Evolutionary conservation across 106 monocot genomes (phyloP), one percentile per base, ranked within the genome.

Genomic region (Dendrobium huoshanense): DNA sequence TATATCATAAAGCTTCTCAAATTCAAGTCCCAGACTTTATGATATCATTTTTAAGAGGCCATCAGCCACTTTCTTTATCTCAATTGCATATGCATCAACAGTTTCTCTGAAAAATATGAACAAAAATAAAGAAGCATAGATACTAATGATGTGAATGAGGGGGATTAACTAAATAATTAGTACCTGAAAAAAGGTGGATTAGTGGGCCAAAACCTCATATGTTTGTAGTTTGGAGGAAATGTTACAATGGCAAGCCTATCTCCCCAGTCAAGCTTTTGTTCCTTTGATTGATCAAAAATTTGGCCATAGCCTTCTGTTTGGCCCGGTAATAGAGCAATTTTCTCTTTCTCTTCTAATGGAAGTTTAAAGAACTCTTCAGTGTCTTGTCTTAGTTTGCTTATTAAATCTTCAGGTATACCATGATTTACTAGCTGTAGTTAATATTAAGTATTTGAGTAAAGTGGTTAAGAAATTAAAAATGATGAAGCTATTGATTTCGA

Each of bases 241-340:
- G 86, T 68, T 4, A 25, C 77, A 40, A 84, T 70, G 81, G 15
- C 75, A 75, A 89, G 70, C 27, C 78, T 70, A n/a, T 89, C 88
- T 29, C 81, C 77, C 88, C 88, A 89, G 45, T 89, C 88, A 17
- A 88, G 75, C 65, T 83, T 88, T 59, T 88, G 88, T 10, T 83
- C 85, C 29, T 80, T 33, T 13, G 83, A 86, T 2, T 80, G 64
- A 29, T 86, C 78, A 67, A 86, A 83, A 2, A 43, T 13, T 25
- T 88, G 85, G 64, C 85, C 88, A 75, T 85, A 88, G 7, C 88
- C 88, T 58, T 88, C 83, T 31, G 74, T 27, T 24, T 44, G 33
- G 11, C 79, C 84, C 0, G 83, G 44, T 16, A 59, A 22, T 37
- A 79, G 85, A 9, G 80, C 72, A 41, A 84, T 61, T 37, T 67